Evolutionary conservation across 2,329 filamentous ascomycete genomes (phyloP).

Genomic region (Penicillium frequentans): DNA sequence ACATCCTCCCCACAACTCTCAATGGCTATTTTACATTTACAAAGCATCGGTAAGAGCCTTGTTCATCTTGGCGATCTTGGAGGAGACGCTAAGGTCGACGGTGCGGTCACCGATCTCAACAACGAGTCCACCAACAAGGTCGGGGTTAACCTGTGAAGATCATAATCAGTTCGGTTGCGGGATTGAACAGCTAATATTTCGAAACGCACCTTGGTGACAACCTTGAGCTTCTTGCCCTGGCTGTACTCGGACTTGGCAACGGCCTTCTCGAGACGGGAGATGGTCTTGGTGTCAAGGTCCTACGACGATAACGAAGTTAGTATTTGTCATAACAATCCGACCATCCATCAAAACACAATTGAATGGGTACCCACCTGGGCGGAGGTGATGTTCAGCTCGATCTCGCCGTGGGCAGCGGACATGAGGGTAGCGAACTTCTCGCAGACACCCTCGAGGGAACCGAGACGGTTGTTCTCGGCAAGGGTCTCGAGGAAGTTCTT

Average conservation of each 20-base stretch:
- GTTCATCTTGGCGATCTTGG: slow-evolving; percentile 98
- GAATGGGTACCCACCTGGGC: slow-evolving; percentile 66
- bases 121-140: slow-evolving; percentile 88
- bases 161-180: neutral
- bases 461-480: slow-evolving; percentile 94
- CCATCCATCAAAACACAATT: neutral
- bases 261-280: slow-evolving; percentile 81
- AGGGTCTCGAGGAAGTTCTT: slow-evolving; percentile 92
- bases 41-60: slow-evolving; percentile 95
- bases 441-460: slow-evolving; percentile 75
- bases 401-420: slow-evolving; percentile 84
- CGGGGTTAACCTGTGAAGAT: slow-evolving; percentile 74
- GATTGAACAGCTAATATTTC: neutral
- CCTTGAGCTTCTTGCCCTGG: slow-evolving; percentile 96
- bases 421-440: slow-evolving; percentile 88
- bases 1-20: slow-evolving; percentile 20
- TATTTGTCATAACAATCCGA: neutral
- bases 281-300: slow-evolving; percentile 83
- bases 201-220: slow-evolving; percentile 74
- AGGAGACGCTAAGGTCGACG: slow-evolving; percentile 93
- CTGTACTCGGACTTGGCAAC: slow-evolving; percentile 87
- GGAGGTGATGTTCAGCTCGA: slow-evolving; percentile 88
- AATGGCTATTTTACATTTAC: slow-evolving; percentile 63
- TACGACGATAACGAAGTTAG: slow-evolving; percentile 35
- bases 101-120: slow-evolving; percentile 98